Conservation (phyloP, 2,329 filamentous ascomycete genomes). For the Colletotrichum kahawae region DNA sequence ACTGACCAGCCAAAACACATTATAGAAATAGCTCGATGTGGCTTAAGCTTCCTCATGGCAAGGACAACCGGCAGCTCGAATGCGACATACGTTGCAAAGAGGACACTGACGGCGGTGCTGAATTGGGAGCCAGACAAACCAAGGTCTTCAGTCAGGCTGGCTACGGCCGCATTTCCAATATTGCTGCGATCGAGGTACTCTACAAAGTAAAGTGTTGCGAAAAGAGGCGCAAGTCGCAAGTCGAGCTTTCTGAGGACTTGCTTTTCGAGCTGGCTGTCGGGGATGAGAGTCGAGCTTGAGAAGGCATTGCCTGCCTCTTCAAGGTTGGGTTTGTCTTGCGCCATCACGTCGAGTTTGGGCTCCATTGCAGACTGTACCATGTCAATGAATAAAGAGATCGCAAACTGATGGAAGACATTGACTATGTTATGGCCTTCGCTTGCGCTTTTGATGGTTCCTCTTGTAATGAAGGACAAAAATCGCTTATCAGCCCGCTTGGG, state of each 20-base stretch:
- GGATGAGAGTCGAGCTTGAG: neutral
- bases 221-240: neutral
- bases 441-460: neutral
- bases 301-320: neutral
- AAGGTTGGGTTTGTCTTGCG: neutral
- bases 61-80: conserved; percentile 58
- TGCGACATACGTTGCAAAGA: conserved; percentile 66
- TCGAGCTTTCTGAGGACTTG: neutral
- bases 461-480: neutral
- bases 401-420: neutral
- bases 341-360: neutral
- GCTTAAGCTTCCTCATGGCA: neutral
- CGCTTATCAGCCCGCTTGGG: neutral
- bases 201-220: neutral
- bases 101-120: conserved; percentile 60
- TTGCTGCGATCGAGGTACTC: conserved; percentile 38
- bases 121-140: conserved; percentile 58
- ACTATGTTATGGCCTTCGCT: neutral
- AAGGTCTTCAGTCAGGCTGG: conserved; percentile 60
- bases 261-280: neutral
- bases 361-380: neutral
- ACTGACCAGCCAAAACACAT: conserved; percentile 9
- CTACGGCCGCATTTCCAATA: conserved; percentile 64
- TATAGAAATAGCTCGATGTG: neutral
- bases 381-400: neutral